Evolutionary conservation across 73 alveolate genomes (phyloP).

Genomic region (Effrenium voratum): DNA sequence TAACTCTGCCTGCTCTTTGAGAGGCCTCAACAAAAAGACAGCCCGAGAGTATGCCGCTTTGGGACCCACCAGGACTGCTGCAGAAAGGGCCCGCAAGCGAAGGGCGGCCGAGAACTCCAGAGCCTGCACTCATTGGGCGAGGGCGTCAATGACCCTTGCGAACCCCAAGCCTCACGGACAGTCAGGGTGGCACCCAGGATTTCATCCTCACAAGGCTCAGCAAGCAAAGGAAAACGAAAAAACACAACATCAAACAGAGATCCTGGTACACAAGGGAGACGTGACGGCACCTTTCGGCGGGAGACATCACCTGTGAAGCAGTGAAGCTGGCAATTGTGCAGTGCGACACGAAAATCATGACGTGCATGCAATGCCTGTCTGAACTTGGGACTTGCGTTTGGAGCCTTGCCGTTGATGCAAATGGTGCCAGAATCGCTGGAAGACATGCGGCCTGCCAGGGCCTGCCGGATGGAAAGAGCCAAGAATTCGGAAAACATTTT

Average conservation of each 20-base stretch:
- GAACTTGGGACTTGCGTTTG: no score
- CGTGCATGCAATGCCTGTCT: not conserved
- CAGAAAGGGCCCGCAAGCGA: conserved; percentile 76
- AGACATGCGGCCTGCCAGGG: conserved; percentile 54
- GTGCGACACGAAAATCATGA: no score
- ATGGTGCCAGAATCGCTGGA: conserved; percentile 66
- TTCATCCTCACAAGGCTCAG: conserved; percentile 13
- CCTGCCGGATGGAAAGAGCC: not conserved
- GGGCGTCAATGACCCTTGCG: not conserved
- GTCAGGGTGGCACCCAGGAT: conserved; percentile 88
- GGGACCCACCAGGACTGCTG: not conserved
- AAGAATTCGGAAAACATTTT: not conserved
- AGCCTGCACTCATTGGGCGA: no score
- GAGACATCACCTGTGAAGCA: conserved; percentile 59
- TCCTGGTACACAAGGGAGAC: conserved; percentile 82
- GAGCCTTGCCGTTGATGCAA: conserved; percentile 86
- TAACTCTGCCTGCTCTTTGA: conserved; percentile 67
- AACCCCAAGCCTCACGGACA: conserved; percentile 42
- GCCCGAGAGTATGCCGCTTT: not conserved
- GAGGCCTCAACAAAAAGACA: conserved; percentile 2
- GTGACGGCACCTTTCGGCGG: conserved; percentile 62
- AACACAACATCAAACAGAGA: not conserved
- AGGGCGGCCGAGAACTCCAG: conserved; percentile 81
- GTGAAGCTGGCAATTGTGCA: no score
- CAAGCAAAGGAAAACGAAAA: not conserved